Evolutionary conservation across 208 protist genomes (phyloP), one percentile per base, ranked within the genome.

Genomic region (Jaenimonas drosophilae): DNA sequence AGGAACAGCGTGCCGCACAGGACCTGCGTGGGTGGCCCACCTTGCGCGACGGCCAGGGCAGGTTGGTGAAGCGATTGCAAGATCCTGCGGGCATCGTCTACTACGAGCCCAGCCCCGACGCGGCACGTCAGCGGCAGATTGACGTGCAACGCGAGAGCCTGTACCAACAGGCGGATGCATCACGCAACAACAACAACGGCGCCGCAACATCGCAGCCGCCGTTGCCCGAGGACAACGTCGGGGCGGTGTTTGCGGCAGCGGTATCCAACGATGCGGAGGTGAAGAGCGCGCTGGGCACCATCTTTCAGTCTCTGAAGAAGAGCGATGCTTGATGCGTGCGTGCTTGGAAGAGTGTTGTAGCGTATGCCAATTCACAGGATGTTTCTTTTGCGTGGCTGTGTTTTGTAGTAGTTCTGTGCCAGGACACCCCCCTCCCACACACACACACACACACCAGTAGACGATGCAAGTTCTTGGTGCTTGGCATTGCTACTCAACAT

Each of bases 1-100:
- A 73, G 59, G 62, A 64, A 34, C 51, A 64, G 47, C 49, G 39
- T 54, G 33, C 50, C 51, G 12, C 4, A 34, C 32, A 11, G 45
- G 51, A 75, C 52, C 42, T 75, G 41, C 62, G 59, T 12, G 74
- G 81, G 2, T 91, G 81, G 81, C 81, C 81, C 12, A 41, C 32
- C 36, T 55, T 87, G 29, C 28, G 19, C 1, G 74, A 76, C n/a
- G 64, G 71, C 32, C 64, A 85, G 49, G 81, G 81, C 6, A 54
- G 60, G 39, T 63, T 91, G 20, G 62, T 76, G 32, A 63, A 72
- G 34, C 64, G 64, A 19, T 62, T 71, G 0, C 66, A 83, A 30
- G 73, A 87, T 43, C 81, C 81, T 9, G 38, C 58, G 1, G 81
- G 81, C 0, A 53, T 91, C 3, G 63, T 77, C 12, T 77, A 74